These are phyloP conservation scores for Bacterosira constricta DNA, from an alignment of 108 stramenopile species.

Conservation along the genomic window DNA sequence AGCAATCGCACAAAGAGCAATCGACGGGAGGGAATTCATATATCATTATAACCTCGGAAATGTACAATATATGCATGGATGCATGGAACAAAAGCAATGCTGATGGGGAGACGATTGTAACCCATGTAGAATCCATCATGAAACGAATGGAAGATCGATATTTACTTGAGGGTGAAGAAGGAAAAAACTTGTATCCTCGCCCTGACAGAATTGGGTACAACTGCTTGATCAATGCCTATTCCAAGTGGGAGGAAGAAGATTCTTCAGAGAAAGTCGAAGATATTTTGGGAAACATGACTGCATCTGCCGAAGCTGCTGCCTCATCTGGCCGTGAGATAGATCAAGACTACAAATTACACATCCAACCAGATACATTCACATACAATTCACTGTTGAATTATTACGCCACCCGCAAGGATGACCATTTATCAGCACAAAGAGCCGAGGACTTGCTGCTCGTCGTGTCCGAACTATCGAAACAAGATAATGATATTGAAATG, in stretches of 20 bases:
- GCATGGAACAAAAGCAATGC: constrained; percentile 36
- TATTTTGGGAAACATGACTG: constrained; percentile 31
- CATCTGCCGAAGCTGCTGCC: constrained; percentile 4
- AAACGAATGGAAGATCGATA: constrained; percentile 39
- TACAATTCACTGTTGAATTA: constrained; percentile 47
- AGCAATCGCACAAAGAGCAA: constrained; percentile 18
- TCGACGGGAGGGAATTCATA: not conserved
- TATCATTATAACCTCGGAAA: constrained; percentile 23
- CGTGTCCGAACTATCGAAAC: constrained; percentile 39
- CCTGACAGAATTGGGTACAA: constrained; percentile 45
- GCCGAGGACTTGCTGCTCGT: constrained; percentile 38
- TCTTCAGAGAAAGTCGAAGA: constrained; percentile 26
- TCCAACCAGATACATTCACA: constrained; percentile 32
- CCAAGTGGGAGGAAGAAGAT: constrained; percentile 37
- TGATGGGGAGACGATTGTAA: constrained; percentile 18
- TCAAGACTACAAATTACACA: not conserved
- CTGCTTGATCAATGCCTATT: constrained; percentile 31
- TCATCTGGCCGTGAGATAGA: not conserved
- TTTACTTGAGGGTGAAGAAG: not conserved
- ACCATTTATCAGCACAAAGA: constrained; percentile 23
- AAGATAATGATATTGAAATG: constrained; percentile 5
- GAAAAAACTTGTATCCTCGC: not conserved
- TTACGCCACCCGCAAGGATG: constrained; percentile 22
- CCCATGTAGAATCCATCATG: constrained; percentile 25
- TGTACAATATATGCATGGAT: constrained; percentile 48